Evolutionary conservation across 2,329 filamentous ascomycete species (phyloP), one percentile per base, ranked within the genome.

Genomic region (Aspergillus caelatus): DNA sequence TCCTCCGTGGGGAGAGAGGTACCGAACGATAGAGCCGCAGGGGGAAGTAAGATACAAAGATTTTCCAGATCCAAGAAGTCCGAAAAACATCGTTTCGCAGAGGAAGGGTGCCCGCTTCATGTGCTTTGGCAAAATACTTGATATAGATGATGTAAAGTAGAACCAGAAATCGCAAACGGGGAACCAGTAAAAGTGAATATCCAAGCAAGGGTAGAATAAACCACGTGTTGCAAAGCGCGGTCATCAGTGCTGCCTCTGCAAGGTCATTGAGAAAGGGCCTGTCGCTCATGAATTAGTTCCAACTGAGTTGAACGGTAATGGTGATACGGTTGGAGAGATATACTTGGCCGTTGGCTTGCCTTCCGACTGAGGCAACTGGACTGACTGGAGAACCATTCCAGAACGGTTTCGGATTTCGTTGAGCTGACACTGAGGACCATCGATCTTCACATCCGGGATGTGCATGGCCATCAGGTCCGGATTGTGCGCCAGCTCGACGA

Each of bases 41-140:
- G 1, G 93, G 93, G 74, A 93, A 96, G 81, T 96, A 96, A 7
- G 86, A 89, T 34, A 90, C 91, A 72, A 94, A 96, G 54, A 93
- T 85, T 28, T 85, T 89, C 92, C 92, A 96, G 39, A 94, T 77
- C 45, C 85, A 85, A 56, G 88, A 83, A 14, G 83, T 85, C n/a
- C 92, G 88, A 66, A 92, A 80, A 72, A 88, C 85, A 65, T 93
- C 87, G 30, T 87, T 92, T 62, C 93, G 89, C 68, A 88, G 87
- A 1, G 82, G 83, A 21, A 94, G 84, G 41, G 84, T 86, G 58
- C 91, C 92, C 58, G 91, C 88, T 4, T 85, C 88, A 46, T 88
- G 86, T 12, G 90, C 89, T 59, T 86, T 89, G 34, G 91, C 93
- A 62, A 91, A 84, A 52, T 92, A 85, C 50, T 69, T 70, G 70